Evolutionary conservation across 805 yeast species (phyloP).

Genomic region (Kodamaea hsintzibuensis): DNA sequence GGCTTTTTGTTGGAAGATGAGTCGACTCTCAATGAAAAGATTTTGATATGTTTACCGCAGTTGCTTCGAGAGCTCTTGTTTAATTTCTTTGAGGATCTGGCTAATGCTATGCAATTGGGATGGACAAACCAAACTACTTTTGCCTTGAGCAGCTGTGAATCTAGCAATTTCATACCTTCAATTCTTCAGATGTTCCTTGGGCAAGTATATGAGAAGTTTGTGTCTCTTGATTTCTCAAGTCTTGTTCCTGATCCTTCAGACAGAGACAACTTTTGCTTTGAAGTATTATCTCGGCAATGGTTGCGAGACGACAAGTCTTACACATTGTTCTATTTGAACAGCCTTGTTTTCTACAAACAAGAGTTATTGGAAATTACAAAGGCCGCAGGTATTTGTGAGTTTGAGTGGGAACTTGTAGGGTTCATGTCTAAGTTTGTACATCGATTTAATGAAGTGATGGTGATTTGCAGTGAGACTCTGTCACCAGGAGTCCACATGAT

Average conservation of each 20-base stretch:
- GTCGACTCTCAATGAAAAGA: slow-evolving; percentile 7
- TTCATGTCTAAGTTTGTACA: slow-evolving; percentile 13
- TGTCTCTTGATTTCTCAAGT: not conserved
- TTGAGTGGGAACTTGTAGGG: slow-evolving; percentile 17
- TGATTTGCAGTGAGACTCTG: slow-evolving; percentile 5
- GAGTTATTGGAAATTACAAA: slow-evolving; percentile 2
- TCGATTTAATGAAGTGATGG: slow-evolving; percentile 16
- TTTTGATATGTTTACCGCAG: slow-evolving; percentile 20
- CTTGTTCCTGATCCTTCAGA: slow-evolving; percentile 9
- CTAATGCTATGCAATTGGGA: not conserved
- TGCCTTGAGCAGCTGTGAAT: not conserved
- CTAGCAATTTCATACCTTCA: not conserved
- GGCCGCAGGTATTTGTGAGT: slow-evolving; percentile 5
- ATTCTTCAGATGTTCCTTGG: slow-evolving; percentile 4
- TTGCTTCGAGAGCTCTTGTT: slow-evolving; percentile 12
- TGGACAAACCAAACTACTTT: not conserved
- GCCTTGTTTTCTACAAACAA: slow-evolving; percentile 13
- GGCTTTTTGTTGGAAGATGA: slow-evolving; percentile 15
- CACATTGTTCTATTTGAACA: slow-evolving; percentile 10
- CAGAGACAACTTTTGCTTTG: slow-evolving; percentile 6
- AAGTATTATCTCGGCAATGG: slow-evolving; percentile 7
- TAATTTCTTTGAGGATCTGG: slow-evolving; percentile 7
- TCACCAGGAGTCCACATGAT: slow-evolving; percentile 20
- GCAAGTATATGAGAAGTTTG: not conserved
- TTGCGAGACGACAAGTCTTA: slow-evolving; percentile 11